Conservation (phyloP, 2,329 filamentous ascomycete species). For the Penicillium olsonii region DNA sequence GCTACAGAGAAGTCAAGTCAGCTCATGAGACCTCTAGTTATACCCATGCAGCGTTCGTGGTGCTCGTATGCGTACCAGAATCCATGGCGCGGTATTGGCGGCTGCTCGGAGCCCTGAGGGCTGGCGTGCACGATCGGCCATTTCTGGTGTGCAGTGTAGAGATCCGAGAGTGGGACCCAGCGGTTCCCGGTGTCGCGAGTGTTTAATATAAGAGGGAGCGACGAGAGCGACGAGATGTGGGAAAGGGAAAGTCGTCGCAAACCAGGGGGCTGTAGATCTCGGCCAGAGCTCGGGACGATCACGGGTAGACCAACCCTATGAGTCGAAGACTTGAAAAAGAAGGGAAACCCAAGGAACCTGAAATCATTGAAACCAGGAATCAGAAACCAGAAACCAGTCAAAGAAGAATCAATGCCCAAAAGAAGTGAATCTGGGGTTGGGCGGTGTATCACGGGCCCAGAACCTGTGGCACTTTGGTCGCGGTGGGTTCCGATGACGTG, state of each 20-base stretch:
- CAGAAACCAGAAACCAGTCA: not conserved
- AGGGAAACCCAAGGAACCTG: not conserved
- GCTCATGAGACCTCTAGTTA: not conserved
- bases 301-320: not conserved
- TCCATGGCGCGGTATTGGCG: constrained; percentile 39
- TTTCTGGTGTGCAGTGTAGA: constrained; percentile 14
- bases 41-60: not conserved
- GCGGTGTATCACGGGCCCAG: constrained; percentile 22
- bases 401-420: not conserved
- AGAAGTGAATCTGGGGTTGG: constrained; percentile 1
- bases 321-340: not conserved
- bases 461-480: not conserved
- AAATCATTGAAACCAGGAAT: not conserved
- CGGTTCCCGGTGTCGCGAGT: not conserved
- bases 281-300: constrained; percentile 5
- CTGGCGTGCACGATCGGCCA: constrained; percentile 36
- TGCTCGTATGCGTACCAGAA: constrained; percentile 37
- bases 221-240: not conserved
- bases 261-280: constrained; percentile 7
- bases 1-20: constrained; percentile 28
- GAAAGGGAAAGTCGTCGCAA: not conserved
- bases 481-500: not conserved
- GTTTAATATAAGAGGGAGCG: not conserved
- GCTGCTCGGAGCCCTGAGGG: constrained; percentile 36
- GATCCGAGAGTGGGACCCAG: not conserved